Conservation (phyloP, 768 basidiomycete species). For the Termitomyces sp. region DNA sequence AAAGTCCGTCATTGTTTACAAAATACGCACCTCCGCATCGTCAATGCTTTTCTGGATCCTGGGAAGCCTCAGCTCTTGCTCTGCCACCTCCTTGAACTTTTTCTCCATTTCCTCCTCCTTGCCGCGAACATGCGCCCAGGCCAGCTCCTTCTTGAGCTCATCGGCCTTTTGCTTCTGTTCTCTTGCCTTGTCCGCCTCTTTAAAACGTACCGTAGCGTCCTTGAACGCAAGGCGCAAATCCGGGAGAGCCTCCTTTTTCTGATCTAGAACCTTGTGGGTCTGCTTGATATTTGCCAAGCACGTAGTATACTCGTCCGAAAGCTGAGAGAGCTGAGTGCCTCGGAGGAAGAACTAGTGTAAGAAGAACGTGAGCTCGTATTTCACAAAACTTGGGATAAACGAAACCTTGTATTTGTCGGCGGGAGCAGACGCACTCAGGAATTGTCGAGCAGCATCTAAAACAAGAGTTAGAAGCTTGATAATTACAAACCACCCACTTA, state of each 20-base stretch:
- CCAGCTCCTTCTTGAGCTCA: conserved; percentile 74
- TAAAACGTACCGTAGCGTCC: conserved; percentile 55
- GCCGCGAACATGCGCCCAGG: conserved; percentile 79
- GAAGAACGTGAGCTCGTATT: not conserved
- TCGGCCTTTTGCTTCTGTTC: conserved; percentile 66
- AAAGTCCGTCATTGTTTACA: not conserved
- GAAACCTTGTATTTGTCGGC: conserved; percentile 84
- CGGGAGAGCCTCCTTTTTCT: conserved; percentile 76
- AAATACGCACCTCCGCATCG: conserved; percentile 30
- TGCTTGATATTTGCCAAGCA: conserved; percentile 71
- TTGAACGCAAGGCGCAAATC: conserved; percentile 62
- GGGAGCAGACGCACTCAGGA: conserved; percentile 78
- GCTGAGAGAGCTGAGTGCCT: conserved; percentile 87
- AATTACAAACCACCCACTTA: conserved; percentile 37
- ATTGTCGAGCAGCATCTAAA: conserved; percentile 69
- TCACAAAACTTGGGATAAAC: not conserved
- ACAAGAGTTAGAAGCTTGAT: conserved; percentile 10
- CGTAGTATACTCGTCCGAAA: conserved; percentile 81
- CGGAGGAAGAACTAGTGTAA: conserved; percentile 82
- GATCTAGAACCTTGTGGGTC: conserved; percentile 59
- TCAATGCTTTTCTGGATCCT: conserved; percentile 33
- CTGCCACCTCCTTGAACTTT: conserved; percentile 34
- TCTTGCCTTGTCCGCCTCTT: conserved; percentile 72
- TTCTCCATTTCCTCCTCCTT: conserved; percentile 59
- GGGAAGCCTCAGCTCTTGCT: conserved; percentile 29